Percentiles rank a stretch among this genome's conserved stretches.
phyloP scores from a whole-genome alignment of 805 yeast genomes.

The Starmera caribaea region DNA sequence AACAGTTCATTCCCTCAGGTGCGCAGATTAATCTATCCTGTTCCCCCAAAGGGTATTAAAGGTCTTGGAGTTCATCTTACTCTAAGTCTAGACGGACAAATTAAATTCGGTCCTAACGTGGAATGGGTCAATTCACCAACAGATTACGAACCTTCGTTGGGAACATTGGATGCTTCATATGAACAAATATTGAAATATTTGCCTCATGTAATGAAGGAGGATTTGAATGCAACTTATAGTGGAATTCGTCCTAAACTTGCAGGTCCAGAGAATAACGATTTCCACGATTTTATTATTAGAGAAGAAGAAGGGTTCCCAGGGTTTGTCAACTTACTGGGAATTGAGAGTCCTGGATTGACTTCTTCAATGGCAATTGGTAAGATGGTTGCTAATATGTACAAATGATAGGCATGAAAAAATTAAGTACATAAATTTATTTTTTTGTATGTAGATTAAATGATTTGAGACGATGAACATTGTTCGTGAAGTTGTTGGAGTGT shows the following conservation, averaged over 20 bases:
- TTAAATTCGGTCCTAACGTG: slow-evolving; percentile 82
- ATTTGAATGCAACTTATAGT: slow-evolving; percentile 56
- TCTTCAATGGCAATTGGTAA: slow-evolving; percentile 76
- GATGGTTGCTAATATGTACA: slow-evolving; percentile 37
- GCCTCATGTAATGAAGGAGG: slow-evolving; percentile 43
- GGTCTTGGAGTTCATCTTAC: slow-evolving; percentile 87
- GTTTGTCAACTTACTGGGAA: slow-evolving; percentile 70
- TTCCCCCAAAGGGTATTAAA: slow-evolving; percentile 60
- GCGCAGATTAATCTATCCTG: slow-evolving; percentile 62
- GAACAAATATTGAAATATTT: slow-evolving; percentile 52
- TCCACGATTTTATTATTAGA: slow-evolving; percentile 66
- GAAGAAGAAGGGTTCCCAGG: slow-evolving; percentile 69
- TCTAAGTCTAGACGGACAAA: slow-evolving; percentile 67
- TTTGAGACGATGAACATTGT: too few species aligned
- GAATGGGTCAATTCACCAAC: slow-evolving; percentile 56
- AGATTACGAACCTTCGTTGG: slow-evolving; percentile 38
- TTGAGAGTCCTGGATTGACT: slow-evolving; percentile 89
- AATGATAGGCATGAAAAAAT: slow-evolving; percentile 3
- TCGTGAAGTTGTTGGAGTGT: too few species aligned
- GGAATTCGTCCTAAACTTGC: slow-evolving; percentile 80
- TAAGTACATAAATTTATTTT: too few species aligned
- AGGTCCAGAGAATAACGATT: slow-evolving; percentile 32
- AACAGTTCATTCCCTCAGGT: slow-evolving; percentile 39
- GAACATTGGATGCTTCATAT: slow-evolving; percentile 44
- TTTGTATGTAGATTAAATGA: too few species aligned